Evolutionary conservation across 495 filamentous ascomycete genomes (phyloP).

Genomic region (Lasiosphaeria miniovina): DNA sequence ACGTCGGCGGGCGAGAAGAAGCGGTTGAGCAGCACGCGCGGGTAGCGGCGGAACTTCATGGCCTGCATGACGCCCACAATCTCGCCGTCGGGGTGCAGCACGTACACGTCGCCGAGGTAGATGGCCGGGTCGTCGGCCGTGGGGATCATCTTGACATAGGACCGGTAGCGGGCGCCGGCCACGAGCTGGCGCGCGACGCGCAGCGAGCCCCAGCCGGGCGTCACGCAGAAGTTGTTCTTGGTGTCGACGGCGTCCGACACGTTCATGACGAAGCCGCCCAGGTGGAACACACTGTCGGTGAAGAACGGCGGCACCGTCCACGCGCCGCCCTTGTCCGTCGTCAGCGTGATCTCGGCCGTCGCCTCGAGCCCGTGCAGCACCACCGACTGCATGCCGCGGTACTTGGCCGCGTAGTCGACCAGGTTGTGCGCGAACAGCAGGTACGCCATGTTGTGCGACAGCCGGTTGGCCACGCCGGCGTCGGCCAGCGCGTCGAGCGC

Average conservation of each 20-base stretch:
- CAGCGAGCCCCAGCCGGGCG: conserved; percentile 62
- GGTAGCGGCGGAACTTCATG: conserved; percentile 53
- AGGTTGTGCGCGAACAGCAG: conserved; percentile 54
- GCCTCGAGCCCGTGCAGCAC: conserved; percentile 28
- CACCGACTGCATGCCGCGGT: conserved; percentile 25
- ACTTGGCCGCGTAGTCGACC: conserved; percentile 49
- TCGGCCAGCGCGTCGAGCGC: conserved; percentile 37
- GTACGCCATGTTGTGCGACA: conserved; percentile 59
- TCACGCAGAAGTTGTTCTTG: conserved; percentile 57
- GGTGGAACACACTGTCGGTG: conserved; percentile 55
- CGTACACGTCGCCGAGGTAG: conserved; percentile 47
- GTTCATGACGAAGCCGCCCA: conserved; percentile 67
- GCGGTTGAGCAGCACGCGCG: conserved; percentile 52
- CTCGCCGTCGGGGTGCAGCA: conserved; percentile 46
- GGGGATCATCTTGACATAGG: conserved; percentile 56
- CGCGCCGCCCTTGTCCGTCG: conserved; percentile 39
- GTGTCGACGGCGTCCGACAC: conserved; percentile 53
- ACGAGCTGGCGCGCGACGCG: conserved; percentile 53
- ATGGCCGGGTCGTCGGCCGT: conserved; percentile 32
- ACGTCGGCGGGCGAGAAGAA: conserved; percentile 40
- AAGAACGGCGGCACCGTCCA: conserved; percentile 59
- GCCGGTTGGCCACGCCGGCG: conserved; percentile 38
- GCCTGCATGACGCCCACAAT: conserved; percentile 38
- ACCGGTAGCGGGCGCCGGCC: conserved; percentile 54
- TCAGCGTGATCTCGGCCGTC: conserved; percentile 21